Conservation (phyloP, 306 rosid species). For the Comarum palustre region DNA sequence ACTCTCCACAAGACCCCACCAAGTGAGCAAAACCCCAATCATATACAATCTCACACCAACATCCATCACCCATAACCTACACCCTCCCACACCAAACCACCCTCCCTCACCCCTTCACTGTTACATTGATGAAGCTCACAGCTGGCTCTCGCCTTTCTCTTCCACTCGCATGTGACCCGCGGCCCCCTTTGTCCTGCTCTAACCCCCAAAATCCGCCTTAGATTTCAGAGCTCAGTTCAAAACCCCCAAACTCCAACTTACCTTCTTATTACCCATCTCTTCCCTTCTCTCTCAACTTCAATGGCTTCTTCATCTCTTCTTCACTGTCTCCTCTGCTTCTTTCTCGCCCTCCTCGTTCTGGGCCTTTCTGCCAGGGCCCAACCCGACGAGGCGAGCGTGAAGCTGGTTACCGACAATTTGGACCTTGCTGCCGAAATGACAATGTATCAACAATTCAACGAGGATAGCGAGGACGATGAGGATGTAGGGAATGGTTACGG, state of each 20-base stretch:
- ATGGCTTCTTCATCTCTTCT: constrained; percentile 26
- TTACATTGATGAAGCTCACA: constrained; percentile 49
- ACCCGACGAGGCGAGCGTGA: constrained; percentile 51
- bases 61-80: background rate
- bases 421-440: constrained; percentile 65
- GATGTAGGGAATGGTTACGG: constrained; percentile 32
- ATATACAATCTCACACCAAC: background rate
- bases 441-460: constrained; percentile 17
- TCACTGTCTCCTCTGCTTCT: constrained; percentile 20
- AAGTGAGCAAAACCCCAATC: background rate
- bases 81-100: constrained; percentile 2
- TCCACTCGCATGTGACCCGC: constrained; percentile 60
- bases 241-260: background rate
- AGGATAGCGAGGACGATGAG: constrained; percentile 19
- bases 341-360: constrained; percentile 18
- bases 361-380: constrained; percentile 25
- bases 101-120: constrained; percentile 20
- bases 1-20: background rate
- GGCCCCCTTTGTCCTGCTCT: constrained; percentile 9
- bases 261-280: background rate
- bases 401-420: constrained; percentile 50
- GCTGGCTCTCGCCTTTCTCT: constrained; percentile 44
- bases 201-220: background rate
- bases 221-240: background rate
- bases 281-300: constrained; percentile 7